phyloP scores from a whole-genome alignment of 2,329 filamentous ascomycete genomes.

The Periconia digitata region DNA sequence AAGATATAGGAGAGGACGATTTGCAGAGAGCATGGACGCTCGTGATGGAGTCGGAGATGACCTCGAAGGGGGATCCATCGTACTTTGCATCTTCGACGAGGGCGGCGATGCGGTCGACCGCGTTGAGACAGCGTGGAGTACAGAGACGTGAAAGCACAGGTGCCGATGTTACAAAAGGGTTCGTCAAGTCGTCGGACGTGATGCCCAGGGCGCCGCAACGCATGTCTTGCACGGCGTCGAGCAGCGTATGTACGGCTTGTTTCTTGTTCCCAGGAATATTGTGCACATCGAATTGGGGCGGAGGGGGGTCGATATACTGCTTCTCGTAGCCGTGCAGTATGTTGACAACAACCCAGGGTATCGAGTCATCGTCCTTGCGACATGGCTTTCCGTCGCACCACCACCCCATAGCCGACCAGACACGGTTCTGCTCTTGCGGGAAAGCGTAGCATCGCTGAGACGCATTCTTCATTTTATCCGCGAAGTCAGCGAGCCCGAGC shows the following conservation, averaged over 20 bases:
- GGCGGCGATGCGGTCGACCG: constrained; percentile 7
- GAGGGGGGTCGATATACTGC: not conserved
- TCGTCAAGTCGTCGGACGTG: not conserved
- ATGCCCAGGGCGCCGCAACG: constrained; percentile 11
- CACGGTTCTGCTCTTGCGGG: not conserved
- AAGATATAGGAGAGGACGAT: not conserved
- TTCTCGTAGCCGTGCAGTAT: constrained; percentile 9
- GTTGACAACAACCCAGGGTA: not conserved
- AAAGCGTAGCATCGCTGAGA: constrained; percentile 3
- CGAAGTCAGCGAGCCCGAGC: constrained; percentile 8
- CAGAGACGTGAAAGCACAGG: constrained; percentile 8
- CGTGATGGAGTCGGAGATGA: not conserved
- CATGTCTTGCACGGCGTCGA: constrained; percentile 6
- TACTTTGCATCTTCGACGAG: not conserved
- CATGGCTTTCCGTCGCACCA: constrained; percentile 11
- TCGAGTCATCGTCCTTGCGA: constrained; percentile 1
- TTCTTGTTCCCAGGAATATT: not conserved
- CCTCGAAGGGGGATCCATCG: not conserved
- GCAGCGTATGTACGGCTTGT: constrained; percentile 3
- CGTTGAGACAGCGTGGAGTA: constrained; percentile 11
- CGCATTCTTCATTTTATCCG: constrained; percentile 5
- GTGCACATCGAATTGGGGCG: not conserved
- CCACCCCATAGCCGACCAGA: constrained; percentile 10
- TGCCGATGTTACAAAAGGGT: constrained; percentile 5
- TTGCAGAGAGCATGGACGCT: constrained; percentile 2